phyloP scores from a whole-genome alignment of 2,329 filamentous ascomycete species.

The Esteya vermicola region DNA sequence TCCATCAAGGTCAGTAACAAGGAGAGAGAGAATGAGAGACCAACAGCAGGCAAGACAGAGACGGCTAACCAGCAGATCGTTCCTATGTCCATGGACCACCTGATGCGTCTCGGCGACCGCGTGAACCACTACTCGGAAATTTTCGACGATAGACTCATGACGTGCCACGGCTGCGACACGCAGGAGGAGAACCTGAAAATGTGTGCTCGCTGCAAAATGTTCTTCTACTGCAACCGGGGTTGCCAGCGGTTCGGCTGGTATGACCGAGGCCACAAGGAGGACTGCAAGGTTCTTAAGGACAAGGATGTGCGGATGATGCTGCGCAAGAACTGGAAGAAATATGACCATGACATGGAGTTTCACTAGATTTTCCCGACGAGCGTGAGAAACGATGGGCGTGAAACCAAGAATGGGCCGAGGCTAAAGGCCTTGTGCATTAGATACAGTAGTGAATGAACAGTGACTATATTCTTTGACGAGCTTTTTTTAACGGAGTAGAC shows the following conservation, averaged over 20 bases:
- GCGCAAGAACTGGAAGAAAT: too few relatives aligned
- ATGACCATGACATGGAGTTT: too few relatives aligned
- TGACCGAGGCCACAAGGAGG: slow-evolving; percentile 1
- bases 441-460: too few relatives aligned
- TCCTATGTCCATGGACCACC: not conserved
- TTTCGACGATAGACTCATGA: not conserved
- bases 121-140: not conserved
- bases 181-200: not conserved
- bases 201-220: slow-evolving; percentile 1
- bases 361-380: too few relatives aligned
- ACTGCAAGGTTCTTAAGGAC: not conserved
- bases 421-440: too few relatives aligned
- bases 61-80: not conserved
- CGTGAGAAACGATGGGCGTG: too few relatives aligned
- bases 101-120: not conserved
- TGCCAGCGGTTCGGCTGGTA: slow-evolving; percentile 1
- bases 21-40: not conserved
- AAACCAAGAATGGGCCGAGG: too few relatives aligned
- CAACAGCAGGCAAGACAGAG: not conserved
- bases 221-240: slow-evolving; percentile 1
- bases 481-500: too few relatives aligned
- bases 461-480: too few relatives aligned
- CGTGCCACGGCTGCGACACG: slow-evolving; percentile 1
- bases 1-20: not conserved
- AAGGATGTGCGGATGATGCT: too few relatives aligned